These are phyloP conservation scores for Cladosporium oxysporum DNA, from an alignment of 2,329 filamentous ascomycete genomes.

Conservation along the genomic window DNA sequence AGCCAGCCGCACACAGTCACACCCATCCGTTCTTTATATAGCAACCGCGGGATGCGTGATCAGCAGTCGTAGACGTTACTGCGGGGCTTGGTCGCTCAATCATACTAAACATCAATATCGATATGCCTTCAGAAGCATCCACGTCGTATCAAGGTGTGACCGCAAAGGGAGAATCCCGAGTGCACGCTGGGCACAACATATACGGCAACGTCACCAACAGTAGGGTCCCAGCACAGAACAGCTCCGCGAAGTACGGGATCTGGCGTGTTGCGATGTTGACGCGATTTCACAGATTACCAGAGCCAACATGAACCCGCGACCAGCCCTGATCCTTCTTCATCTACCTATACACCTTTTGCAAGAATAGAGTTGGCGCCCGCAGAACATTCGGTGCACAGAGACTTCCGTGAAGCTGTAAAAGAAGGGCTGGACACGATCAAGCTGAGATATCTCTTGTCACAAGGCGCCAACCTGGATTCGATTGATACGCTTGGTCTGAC, in stretches of 20 bases:
- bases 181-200: conserved; percentile 5
- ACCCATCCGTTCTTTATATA: neutral
- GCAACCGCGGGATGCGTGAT: too few species aligned
- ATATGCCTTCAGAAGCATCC: neutral
- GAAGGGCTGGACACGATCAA: neutral
- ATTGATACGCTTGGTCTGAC: neutral
- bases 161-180: neutral
- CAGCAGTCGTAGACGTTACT: too few species aligned
- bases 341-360: neutral
- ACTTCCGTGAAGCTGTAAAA: neutral
- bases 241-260: neutral
- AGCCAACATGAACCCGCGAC: neutral
- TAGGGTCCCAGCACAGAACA: neutral
- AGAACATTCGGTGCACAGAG: neutral
- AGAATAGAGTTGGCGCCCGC: neutral
- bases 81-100: too few species aligned
- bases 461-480: neutral
- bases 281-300: neutral
- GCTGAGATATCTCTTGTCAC: neutral
- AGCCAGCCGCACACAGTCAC: neutral
- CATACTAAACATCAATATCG: too few species aligned
- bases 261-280: neutral
- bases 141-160: neutral
- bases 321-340: neutral
- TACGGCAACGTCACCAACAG: neutral